Base-by-base conservation (phyloP, 2,329 filamentous ascomycete species). In the Ilyonectria sp. region DNA sequence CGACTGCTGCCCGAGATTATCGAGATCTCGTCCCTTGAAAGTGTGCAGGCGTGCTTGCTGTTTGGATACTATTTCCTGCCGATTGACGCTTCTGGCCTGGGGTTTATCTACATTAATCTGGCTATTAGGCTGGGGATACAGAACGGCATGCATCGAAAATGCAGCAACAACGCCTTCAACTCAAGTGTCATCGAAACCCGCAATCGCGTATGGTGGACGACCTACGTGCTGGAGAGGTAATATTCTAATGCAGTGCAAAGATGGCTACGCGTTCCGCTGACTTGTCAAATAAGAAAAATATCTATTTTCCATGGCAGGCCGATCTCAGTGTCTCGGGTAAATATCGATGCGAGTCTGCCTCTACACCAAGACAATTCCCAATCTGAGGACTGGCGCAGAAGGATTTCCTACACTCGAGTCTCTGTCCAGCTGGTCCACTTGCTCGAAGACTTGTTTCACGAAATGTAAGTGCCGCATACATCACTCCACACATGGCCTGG, bases 81-180 rank as follows among this genome's bases (percentile, higher is more conserved):
- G 0, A 79, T 89, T 1, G 87, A 90, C 71, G 84, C 87, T 0
- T 86, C 86, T 1, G 87, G 87, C 0, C 76, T 89, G 19, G 85
- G 85, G 2, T 90, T 88, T 68, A 87, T 86, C 3, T 90, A 90
- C 69, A 80, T 89, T 50, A 86, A 86, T 3, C 75, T 90, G 11
- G 86, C 86, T 2, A 79, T 89, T 37, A 88, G 87, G 65, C 78
- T 90, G 62, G 87, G 86, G 1, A 88, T 89, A 15, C 87, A 89
- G 67, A 89, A 89, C 71, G 87, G 87, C 11, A 88, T 90, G 87
- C 87, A 90, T 70, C 80, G 87, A 52, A 85, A 81, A 63, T 86
- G 84, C 60, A 77, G 82, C 1, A 84, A 82, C 3, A 81, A 83
- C 54, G 83, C 80, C 0, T 79, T 87, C 10, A 83, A 85, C 33